Base-by-base conservation (phyloP, 2,329 filamentous ascomycete species). In the Phyllosticta capitalensis region DNA sequence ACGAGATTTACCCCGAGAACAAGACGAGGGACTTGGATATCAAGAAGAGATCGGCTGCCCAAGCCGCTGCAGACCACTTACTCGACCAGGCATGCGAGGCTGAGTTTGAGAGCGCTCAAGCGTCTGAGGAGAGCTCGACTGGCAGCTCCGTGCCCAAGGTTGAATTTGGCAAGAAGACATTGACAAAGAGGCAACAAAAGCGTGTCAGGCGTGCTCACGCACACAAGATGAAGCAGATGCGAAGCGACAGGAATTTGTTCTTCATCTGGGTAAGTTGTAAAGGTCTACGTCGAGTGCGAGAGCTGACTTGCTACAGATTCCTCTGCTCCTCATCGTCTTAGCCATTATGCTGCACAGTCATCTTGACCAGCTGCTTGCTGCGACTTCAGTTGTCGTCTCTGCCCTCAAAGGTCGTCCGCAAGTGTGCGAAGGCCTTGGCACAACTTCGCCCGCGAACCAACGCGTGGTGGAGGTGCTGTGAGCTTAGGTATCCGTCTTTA, bases 1-100 rank as follows among this genome's bases (percentile, higher is more conserved):
- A 91, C 57, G 89, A 92, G 54, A 82, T 94, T 26, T 94, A 85
- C 69, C 89, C 88, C 1, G 75, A 76, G 5, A 69, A 71, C 49
- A 68, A 26, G 49, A 72, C 77, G 57, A 58, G 54, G 45, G 59
- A 63, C 26, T 53, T 52, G 59, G 58, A 60, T 6, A 74, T 72
- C 22, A 86, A 87, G 70, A 79, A 82, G 65, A 75, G 79, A 19
- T 81, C 82, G n/a, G 82, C 81, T 1, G 77, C 78, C 9, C 77
- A 77, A 57, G 84, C 84, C 2, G 80, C 81, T 1, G 80, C 78
- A 14, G 84, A 87, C 26, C 78, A 78, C 2, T 78, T 82, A 59
- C 82, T 82, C 4, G 83, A 86, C 65, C 72, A 74, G 45, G 85
- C 85, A 67, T 86, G 81, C 62, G 71, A 79, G 2, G 64, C 74